Percentiles rank a stretch among this genome's conserved stretches.
These are phyloP conservation scores for Oryza longistaminata DNA, from an alignment of 176 grass and related monocot genomes.

Conservation along the genomic window DNA sequence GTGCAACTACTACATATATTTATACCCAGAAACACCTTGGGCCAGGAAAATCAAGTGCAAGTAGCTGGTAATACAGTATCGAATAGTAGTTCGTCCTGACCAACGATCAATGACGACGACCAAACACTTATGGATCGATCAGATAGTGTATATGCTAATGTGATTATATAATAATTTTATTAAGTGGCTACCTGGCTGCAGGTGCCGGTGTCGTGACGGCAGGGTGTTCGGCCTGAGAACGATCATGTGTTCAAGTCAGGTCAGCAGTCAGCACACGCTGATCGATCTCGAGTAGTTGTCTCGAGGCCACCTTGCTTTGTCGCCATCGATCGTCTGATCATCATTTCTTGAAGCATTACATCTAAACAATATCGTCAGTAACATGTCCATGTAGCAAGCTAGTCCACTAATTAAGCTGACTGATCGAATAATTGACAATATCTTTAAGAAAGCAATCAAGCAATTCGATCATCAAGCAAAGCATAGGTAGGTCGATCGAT, in stretches of 20 bases:
- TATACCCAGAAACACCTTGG: not conserved
- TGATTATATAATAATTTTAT: not conserved
- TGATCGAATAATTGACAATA: not conserved
- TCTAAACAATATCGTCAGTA: not conserved
- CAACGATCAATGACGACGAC: conserved; percentile 13
- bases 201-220: conserved; percentile 38
- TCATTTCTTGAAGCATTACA: not conserved
- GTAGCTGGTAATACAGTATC: not conserved
- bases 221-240: not conserved
- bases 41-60: not conserved
- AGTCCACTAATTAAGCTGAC: no score
- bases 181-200: not conserved
- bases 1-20: not conserved
- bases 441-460: not conserved
- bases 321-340: not conserved
- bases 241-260: not conserved
- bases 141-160: not conserved
- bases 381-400: not conserved
- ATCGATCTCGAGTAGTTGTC: not conserved
- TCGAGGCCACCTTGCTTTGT: conserved; percentile 11
- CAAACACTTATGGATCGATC: not conserved
- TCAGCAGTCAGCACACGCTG: not conserved
- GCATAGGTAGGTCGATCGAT: not conserved
- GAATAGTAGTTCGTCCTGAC: not conserved
- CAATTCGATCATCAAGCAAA: not conserved